Evolutionary conservation across 768 basidiomycete species (phyloP).

Genomic region (Lyophyllum decastes): DNA sequence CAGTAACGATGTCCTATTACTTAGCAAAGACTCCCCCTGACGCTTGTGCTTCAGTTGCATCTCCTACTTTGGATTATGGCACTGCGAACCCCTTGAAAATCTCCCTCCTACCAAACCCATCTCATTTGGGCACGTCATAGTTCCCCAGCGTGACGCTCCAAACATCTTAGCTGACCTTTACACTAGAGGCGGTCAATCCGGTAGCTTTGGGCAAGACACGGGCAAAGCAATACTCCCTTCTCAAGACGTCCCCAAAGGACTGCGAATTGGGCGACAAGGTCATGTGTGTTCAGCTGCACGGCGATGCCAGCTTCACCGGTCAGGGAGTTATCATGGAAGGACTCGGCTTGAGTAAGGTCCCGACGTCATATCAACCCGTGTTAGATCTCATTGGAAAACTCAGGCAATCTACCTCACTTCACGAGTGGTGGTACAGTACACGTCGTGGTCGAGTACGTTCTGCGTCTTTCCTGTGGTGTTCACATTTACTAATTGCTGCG

Average conservation of each 20-base stretch:
- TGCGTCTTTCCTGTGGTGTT: not conserved
- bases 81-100: conserved; percentile 58
- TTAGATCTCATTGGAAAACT: not conserved
- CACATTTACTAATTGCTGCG: conserved; percentile 1
- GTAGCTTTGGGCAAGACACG: conserved; percentile 89
- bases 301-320: conserved; percentile 89
- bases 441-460: conserved; percentile 83
- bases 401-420: conserved; percentile 87
- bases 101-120: conserved; percentile 50
- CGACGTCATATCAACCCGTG: not conserved
- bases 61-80: conserved; percentile 63
- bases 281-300: conserved; percentile 89
- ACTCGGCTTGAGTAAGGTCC: conserved; percentile 71
- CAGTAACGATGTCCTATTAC: conserved; percentile 35
- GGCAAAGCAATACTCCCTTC: conserved; percentile 83
- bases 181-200: conserved; percentile 80
- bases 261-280: conserved; percentile 67
- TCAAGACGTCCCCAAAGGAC: conserved; percentile 60
- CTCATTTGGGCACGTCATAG: conserved; percentile 4
- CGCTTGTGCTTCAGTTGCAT: conserved; percentile 48
- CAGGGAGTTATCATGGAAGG: conserved; percentile 91
- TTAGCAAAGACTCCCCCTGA: not conserved
- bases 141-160: not conserved
- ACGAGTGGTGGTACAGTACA: conserved; percentile 91
- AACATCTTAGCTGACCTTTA: not conserved